These are phyloP conservation scores for Hypoxylon sp. DNA, from an alignment of 2,329 filamentous ascomycete genomes.

Conservation along the genomic window DNA sequence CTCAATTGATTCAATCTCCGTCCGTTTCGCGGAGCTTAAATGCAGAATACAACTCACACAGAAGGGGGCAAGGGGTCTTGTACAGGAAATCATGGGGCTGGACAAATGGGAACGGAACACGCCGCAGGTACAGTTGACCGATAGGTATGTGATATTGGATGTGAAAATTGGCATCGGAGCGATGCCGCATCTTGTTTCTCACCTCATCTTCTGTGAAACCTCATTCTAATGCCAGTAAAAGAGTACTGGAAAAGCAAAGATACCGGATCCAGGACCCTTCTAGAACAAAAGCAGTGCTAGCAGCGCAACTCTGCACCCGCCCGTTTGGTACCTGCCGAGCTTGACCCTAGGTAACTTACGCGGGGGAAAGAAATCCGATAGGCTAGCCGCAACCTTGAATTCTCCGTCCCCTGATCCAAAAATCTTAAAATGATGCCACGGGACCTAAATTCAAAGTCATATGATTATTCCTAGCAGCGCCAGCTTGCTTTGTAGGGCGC, in stretches of 20 bases:
- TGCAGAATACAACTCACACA: conserved; percentile 22
- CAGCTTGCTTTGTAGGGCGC: conserved; percentile 4
- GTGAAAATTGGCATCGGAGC: conserved; percentile 29
- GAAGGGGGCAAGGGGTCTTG: not conserved
- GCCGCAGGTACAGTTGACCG: conserved; percentile 17
- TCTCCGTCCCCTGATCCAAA: conserved; percentile 13
- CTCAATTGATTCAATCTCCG: conserved; percentile 7
- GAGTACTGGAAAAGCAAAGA: conserved; percentile 7
- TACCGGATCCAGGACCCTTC: conserved; percentile 27
- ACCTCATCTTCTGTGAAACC: conserved; percentile 9
- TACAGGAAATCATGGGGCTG: conserved; percentile 20
- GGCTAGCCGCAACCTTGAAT: conserved; percentile 24
- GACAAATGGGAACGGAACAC: conserved; percentile 43
- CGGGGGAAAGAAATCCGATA: conserved; percentile 41
- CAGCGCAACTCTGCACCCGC: conserved; percentile 36
- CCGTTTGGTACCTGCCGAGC: conserved; percentile 33
- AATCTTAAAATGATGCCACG: conserved; percentile 23
- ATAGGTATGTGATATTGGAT: conserved; percentile 1
- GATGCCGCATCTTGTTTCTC: conserved; percentile 28
- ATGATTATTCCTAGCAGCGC: conserved; percentile 24
- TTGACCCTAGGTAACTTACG: conserved; percentile 24
- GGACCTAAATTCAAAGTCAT: conserved; percentile 32
- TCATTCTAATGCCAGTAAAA: conserved; percentile 4
- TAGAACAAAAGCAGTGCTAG: conserved; percentile 28
- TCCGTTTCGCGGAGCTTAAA: conserved; percentile 25